Base-by-base conservation (phyloP, 2,329 filamentous ascomycete species). In the Diaporthe aspalathi region DNA sequence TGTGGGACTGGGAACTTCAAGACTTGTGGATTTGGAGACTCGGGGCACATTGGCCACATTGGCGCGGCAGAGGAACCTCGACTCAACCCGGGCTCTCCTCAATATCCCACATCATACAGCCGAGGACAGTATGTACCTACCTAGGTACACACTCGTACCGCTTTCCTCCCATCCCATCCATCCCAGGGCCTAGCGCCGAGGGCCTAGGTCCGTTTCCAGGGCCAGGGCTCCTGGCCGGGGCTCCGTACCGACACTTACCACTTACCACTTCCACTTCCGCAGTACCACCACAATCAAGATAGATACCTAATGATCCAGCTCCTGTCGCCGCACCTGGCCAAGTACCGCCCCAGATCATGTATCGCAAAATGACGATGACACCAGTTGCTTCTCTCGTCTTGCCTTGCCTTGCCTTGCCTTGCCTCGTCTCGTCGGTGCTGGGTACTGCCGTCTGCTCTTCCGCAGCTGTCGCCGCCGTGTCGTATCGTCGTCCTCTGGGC, bases 261-360 rank as follows among this genome's bases (percentile, higher is more conserved):
- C n/a, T n/a, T n/a, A n/a, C n/a, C n/a, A n/a, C n/a, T n/a, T n/a
- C n/a, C n/a, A n/a, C n/a, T n/a, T n/a, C n/a, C n/a, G n/a, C n/a
- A n/a, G n/a, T n/a, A n/a, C n/a, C n/a, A n/a, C n/a, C n/a, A n/a
- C 56, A 53, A 32, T 69, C 70, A 69, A 72, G 40, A 49, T 27
- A 50, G 45, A 50, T 66, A 70, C 70, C 9, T 52, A 57, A 16
- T 16, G 12, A 45, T 38, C 43, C 40, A 38, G 29, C 43, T 54
- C 27, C 7, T 29, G 27, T 27, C 43, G 40, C 70, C 35, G 66
- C 66, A 69, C 22, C 24, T 38, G 24, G 22, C 63, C 49, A 67
- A 53, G 70, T 71, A 71, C 70, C 57, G 17, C 66, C 65, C 53
- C 52, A 54, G 56, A 65, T 62, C 70, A 69, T 50, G 22, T 57